Conservation (phyloP, 1,139 yeast genomes). For the Geotrichum phurueaensis region DNA sequence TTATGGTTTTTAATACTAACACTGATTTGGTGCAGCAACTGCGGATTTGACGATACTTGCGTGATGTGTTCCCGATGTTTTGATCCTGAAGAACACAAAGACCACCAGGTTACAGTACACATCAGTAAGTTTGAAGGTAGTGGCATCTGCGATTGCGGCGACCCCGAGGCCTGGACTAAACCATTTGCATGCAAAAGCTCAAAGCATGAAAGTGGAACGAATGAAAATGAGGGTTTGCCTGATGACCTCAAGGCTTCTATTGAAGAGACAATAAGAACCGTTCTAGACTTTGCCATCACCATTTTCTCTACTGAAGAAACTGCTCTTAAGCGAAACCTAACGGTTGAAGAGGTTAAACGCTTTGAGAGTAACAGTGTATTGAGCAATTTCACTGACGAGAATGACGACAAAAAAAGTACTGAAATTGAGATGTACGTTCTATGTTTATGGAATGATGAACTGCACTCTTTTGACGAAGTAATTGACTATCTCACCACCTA, state of each 20-base stretch:
- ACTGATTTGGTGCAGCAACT: slow-evolving; percentile 41
- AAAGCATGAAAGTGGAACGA: slow-evolving; percentile 21
- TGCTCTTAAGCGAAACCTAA: slow-evolving; percentile 32
- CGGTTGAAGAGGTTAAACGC: slow-evolving; percentile 23
- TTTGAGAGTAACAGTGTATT: slow-evolving; percentile 38
- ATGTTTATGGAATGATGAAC: slow-evolving; percentile 70
- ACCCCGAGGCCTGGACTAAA: slow-evolving; percentile 67
- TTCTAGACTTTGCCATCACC: slow-evolving; percentile 72
- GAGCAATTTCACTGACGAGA: slow-evolving; percentile 44
- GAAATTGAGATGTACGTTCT: slow-evolving; percentile 46
- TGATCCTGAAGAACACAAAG: slow-evolving; percentile 61
- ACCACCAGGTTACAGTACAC: slow-evolving; percentile 68
- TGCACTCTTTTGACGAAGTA: slow-evolving; percentile 69
- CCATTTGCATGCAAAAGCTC: slow-evolving; percentile 48
- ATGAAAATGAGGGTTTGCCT: slow-evolving; percentile 21
- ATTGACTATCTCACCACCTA: slow-evolving; percentile 57
- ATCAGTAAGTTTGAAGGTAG: slow-evolving; percentile 77
- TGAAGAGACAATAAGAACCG: slow-evolving; percentile 44
- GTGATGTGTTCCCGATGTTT: slow-evolving; percentile 79
- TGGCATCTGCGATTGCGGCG: slow-evolving; percentile 96
- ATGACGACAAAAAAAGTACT: slow-evolving; percentile 39
- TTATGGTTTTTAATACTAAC: not conserved
- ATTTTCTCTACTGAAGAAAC: slow-evolving; percentile 48
- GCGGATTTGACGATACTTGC: slow-evolving; percentile 81
- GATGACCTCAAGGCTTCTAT: slow-evolving; percentile 29